Conservation (phyloP, 176 grass and related monocot species). For the Areca catechu region DNA sequence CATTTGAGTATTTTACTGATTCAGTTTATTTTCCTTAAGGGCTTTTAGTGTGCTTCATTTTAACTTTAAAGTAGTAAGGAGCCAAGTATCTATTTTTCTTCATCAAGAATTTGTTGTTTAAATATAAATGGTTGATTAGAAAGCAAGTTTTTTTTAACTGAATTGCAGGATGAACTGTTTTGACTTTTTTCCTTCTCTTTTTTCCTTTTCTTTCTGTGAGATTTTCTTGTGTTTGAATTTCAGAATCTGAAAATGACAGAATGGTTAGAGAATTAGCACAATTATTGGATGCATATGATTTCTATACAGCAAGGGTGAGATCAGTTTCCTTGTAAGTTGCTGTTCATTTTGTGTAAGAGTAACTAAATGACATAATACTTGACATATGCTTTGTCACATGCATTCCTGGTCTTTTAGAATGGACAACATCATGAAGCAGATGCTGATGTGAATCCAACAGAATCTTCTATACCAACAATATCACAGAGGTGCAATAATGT, state of each 20-base stretch:
- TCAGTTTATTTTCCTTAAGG: too few relatives aligned
- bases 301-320: conserved; percentile 48
- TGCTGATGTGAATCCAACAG: conserved; percentile 25
- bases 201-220: not conserved
- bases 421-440: conserved; percentile 10
- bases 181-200: not conserved
- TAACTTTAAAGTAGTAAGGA: too few relatives aligned
- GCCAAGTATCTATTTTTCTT: too few relatives aligned
- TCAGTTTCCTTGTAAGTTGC: conserved; percentile 1
- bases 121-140: too few relatives aligned
- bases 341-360: too few relatives aligned
- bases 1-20: too few relatives aligned
- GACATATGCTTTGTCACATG: not conserved
- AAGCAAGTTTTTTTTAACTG: too few relatives aligned
- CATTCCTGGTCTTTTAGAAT: conserved; percentile 27
- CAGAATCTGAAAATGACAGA: conserved; percentile 36
- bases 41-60: too few relatives aligned
- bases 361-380: too few relatives aligned
- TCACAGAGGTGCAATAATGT: conserved; percentile 49
- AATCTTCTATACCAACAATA: conserved; percentile 38
- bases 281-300: conserved; percentile 60
- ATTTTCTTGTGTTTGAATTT: conserved; percentile 9
- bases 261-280: conserved; percentile 67
- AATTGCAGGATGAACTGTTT: too few relatives aligned
- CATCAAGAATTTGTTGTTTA: too few relatives aligned